Percentiles rank a stretch among this genome's conserved stretches.
Conservation (phyloP, 2,329 filamentous ascomycete species). For the Paracoccidioides brasiliensis region DNA sequence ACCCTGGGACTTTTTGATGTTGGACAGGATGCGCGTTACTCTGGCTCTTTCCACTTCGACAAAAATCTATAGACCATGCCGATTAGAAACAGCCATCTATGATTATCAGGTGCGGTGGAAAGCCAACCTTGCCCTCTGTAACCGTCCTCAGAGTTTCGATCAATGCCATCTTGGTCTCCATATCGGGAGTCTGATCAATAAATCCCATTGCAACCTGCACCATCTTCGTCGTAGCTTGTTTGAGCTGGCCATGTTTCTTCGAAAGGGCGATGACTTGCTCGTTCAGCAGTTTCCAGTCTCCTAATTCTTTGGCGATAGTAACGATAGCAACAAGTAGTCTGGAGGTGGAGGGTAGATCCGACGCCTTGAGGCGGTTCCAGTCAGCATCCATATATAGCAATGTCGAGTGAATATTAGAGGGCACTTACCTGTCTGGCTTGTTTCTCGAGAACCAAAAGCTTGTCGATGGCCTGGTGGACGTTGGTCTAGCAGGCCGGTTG, state of each 20-base stretch:
- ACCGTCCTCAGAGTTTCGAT: slow-evolving; percentile 94
- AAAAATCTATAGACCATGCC: slow-evolving; percentile 55
- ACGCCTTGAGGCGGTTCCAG: slow-evolving; percentile 47
- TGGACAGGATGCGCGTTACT: slow-evolving; percentile 84
- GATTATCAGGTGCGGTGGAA: not conserved
- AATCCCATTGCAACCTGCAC: slow-evolving; percentile 92
- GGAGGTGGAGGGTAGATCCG: slow-evolving; percentile 90
- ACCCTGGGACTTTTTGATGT: slow-evolving; percentile 94
- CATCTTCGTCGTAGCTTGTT: slow-evolving; percentile 98
- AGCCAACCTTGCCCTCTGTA: slow-evolving; percentile 75
- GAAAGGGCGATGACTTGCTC: slow-evolving; percentile 92
- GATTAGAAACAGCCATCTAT: slow-evolving; percentile 6
- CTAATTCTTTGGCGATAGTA: slow-evolving; percentile 83
- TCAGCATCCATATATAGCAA: slow-evolving; percentile 1
- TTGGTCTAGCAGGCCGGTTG: slow-evolving; percentile 37
- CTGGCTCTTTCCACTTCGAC: slow-evolving; percentile 96
- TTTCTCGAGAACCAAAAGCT: slow-evolving; percentile 84
- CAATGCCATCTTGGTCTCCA: slow-evolving; percentile 79
- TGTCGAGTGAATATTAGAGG: slow-evolving; percentile 1
- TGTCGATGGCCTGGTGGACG: slow-evolving; percentile 79
- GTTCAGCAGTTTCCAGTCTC: slow-evolving; percentile 89
- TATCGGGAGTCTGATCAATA: slow-evolving; percentile 68
- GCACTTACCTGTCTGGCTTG: slow-evolving; percentile 76
- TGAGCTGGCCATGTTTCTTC: slow-evolving; percentile 99
- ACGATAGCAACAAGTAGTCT: slow-evolving; percentile 77